Evolutionary conservation across 805 yeast species (phyloP).

Genomic region (Jamesozyma spencerorum): DNA sequence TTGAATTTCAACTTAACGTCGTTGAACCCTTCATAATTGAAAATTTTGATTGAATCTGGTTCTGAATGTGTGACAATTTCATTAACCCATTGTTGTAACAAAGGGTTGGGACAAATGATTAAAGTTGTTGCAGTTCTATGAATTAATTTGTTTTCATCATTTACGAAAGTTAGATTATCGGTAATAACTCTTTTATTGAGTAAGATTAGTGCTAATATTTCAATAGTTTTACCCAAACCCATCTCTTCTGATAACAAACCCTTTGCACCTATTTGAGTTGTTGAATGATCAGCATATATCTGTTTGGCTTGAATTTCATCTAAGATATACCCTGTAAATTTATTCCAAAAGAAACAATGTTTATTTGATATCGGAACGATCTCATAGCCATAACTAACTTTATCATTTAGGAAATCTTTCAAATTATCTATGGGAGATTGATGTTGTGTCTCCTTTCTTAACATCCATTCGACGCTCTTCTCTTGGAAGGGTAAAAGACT

Average conservation of each 20-base stretch:
- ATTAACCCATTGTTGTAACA: slow-evolving; percentile 75
- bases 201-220: slow-evolving; percentile 56
- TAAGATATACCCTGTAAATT: slow-evolving; percentile 25
- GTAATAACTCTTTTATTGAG: slow-evolving; percentile 45
- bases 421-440: slow-evolving; percentile 2
- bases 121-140: slow-evolving; percentile 58
- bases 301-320: slow-evolving; percentile 12
- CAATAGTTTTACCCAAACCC: slow-evolving; percentile 96
- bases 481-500: slow-evolving; percentile 25
- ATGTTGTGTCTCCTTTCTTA: slow-evolving; percentile 16
- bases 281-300: slow-evolving; percentile 8
- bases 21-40: slow-evolving; percentile 53
- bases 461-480: slow-evolving; percentile 29
- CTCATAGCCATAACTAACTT: slow-evolving; percentile 26
- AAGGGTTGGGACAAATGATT: slow-evolving; percentile 79
- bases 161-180: slow-evolving; percentile 6
- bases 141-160: slow-evolving; percentile 20
- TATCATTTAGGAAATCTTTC: slow-evolving; percentile 16
- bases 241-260: slow-evolving; percentile 88
- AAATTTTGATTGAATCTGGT: slow-evolving; percentile 40
- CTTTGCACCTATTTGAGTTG: slow-evolving; percentile 17
- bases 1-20: slow-evolving; percentile 27
- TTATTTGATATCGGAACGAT: slow-evolving; percentile 1
- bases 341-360: slow-evolving; percentile 22
- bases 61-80: slow-evolving; percentile 45